These are phyloP conservation scores for Lactifluus piperatus DNA, from an alignment of 768 basidiomycete species.

Conservation along the genomic window DNA sequence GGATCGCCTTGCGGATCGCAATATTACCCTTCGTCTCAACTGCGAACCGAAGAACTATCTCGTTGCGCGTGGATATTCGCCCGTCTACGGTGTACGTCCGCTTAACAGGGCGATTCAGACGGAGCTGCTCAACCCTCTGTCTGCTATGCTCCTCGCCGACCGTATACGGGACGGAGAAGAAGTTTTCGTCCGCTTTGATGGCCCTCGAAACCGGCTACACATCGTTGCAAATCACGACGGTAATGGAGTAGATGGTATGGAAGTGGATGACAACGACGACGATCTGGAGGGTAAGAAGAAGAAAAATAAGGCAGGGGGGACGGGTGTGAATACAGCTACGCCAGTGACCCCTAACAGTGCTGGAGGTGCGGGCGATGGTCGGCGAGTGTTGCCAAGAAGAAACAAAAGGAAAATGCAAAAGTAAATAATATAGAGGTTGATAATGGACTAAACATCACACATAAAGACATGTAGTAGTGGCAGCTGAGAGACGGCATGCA, in stretches of 20 bases:
- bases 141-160: conserved; percentile 75
- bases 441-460: conserved; percentile 39
- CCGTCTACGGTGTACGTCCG: conserved; percentile 86
- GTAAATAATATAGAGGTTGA: too few species aligned
- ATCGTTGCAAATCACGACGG: conserved; percentile 81
- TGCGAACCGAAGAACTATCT: conserved; percentile 69
- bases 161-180: conserved; percentile 75
- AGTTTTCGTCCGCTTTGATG: conserved; percentile 69
- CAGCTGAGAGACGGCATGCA: background rate
- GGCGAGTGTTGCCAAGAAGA: too few species aligned
- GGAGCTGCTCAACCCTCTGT: conserved; percentile 87
- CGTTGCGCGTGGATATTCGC: conserved; percentile 66
- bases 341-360: too few species aligned
- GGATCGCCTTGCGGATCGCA: conserved; percentile 66
- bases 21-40: conserved; percentile 75
- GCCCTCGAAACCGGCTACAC: conserved; percentile 66
- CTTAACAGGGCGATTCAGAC: conserved; percentile 86
- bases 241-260: conserved; percentile 37
- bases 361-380: too few species aligned
- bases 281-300: conserved; percentile 62
- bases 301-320: too few species aligned
- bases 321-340: too few species aligned
- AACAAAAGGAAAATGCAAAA: too few species aligned
- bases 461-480: background rate
- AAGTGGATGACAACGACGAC: conserved; percentile 53